Percentiles rank a stretch among this genome's conserved stretches.
Conservation (phyloP, 345 rosid species). For the Pistacia atlantica region DNA sequence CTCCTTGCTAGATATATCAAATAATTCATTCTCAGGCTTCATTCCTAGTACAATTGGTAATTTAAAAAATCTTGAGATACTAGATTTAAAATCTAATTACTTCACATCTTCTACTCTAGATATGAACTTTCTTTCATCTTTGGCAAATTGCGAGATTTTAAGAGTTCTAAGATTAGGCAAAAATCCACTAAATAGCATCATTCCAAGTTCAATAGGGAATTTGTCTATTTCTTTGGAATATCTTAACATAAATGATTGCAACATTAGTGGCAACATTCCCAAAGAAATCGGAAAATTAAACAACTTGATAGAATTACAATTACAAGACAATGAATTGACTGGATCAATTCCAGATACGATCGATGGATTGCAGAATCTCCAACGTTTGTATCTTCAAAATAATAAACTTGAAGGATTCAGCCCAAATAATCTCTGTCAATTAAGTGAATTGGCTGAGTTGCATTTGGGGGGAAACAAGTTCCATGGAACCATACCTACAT, state of each 20-base stretch:
- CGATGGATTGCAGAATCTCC: background rate
- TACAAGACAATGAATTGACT: background rate
- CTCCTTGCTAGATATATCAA: background rate
- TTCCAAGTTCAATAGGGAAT: constrained; percentile 12
- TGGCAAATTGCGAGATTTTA: no score
- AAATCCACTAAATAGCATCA: no score
- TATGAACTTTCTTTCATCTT: no score
- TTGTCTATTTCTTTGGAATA: background rate
- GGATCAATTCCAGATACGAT: background rate
- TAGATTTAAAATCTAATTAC: background rate
- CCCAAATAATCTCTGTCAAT: no score
- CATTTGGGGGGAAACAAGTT: no score
- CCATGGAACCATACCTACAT: no score
- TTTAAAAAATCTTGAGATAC: background rate
- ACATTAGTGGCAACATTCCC: constrained; percentile 17
- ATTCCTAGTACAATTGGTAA: constrained; percentile 13
- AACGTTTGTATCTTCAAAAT: background rate
- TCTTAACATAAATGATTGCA: background rate
- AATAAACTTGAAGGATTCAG: background rate
- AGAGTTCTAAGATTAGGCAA: no score
- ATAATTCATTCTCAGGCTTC: constrained; percentile 7
- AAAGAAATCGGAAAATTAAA: background rate
- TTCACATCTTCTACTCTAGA: no score
- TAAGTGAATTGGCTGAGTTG: no score
- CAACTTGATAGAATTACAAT: background rate